Base-by-base conservation (phyloP, 768 basidiomycete genomes). In the Hemileccinum impolitum region DNA sequence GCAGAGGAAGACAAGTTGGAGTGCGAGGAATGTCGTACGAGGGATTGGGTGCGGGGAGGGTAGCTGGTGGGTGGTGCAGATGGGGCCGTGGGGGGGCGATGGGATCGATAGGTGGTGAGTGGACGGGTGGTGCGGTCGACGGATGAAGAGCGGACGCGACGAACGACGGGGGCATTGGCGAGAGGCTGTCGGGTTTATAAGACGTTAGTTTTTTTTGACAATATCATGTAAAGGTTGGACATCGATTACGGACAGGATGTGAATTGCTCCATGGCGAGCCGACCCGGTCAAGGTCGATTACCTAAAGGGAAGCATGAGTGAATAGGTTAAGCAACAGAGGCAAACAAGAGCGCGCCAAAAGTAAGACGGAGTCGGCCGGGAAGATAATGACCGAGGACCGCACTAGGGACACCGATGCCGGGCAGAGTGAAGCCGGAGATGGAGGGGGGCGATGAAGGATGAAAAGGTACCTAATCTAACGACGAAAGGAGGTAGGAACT, bases 281-380 rank as follows among this genome's bases (percentile, higher is more conserved):
- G 45, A 51, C 46, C 57, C 45, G 26, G 43, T 1, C 11, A 17
- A 4, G 21, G 31, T 63, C 54, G 52, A 68, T 63, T 61, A 59
- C 67, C 66, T 66, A 64, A 64, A 44, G 38, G 30, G n/a, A 58
- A 8, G 8, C 2, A 5, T 37, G 42, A n/a, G n/a, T n/a, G n/a
- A n/a, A n/a, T n/a, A n/a, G n/a, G 56, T 59, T 13, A 60, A 38
- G 15, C 34, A 52, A 46, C 38, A 39, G n/a, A 14, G 40, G 30
- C 50, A 62, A 57, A 62, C 23, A 53, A 46, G 4, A 43, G 50
- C 39, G 51, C 30, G 41, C 1, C 1, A 10, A n/a, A 46, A 36
- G 26, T 23, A 23, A 23, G 23, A 23, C 23, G 23, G 28, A 30
- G 28, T 8, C 28, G 28, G 28, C 47, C 61, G 62, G 60, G 0